Percentiles rank a stretch among this genome's conserved stretches.
These are phyloP conservation scores for Pichia sp. DNA, from an alignment of 1,139 yeast species.

Conservation along the genomic window DNA sequence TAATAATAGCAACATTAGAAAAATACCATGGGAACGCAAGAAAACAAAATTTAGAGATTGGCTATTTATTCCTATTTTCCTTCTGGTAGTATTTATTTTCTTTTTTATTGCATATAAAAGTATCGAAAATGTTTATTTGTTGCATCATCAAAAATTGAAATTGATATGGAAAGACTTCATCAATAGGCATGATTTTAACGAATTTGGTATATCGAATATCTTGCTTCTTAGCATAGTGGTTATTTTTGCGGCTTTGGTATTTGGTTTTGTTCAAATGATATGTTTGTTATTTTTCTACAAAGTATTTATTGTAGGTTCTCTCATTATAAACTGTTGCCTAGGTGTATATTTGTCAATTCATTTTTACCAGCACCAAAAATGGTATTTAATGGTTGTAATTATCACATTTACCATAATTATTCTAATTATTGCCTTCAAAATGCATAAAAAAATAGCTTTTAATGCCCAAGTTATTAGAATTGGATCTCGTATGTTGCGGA, in stretches of 20 bases:
- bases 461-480: conserved; percentile 70
- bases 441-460: conserved; percentile 48
- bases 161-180: conserved; percentile 66
- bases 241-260: conserved; percentile 50
- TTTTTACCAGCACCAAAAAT: conserved; percentile 58
- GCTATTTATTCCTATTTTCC: conserved; percentile 62
- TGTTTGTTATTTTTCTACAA: conserved; percentile 58
- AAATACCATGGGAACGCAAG: conserved; percentile 35
- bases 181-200: conserved; percentile 40
- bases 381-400: conserved; percentile 75
- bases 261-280: conserved; percentile 32
- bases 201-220: background rate
- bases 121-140: conserved; percentile 39
- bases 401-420: conserved; percentile 56
- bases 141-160: conserved; percentile 49
- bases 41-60: conserved; percentile 69
- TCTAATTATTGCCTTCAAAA: conserved; percentile 69
- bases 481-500: conserved; percentile 68
- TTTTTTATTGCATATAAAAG: conserved; percentile 66
- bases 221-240: conserved; percentile 60
- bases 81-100: conserved; percentile 60
- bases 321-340: conserved; percentile 58
- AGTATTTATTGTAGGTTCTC: conserved; percentile 63
- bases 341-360: conserved; percentile 74
- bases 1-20: background rate